These are phyloP conservation scores for Gnomoniopsis smithogilvyi DNA, from an alignment of 2,329 filamentous ascomycete species.

Conservation along the genomic window DNA sequence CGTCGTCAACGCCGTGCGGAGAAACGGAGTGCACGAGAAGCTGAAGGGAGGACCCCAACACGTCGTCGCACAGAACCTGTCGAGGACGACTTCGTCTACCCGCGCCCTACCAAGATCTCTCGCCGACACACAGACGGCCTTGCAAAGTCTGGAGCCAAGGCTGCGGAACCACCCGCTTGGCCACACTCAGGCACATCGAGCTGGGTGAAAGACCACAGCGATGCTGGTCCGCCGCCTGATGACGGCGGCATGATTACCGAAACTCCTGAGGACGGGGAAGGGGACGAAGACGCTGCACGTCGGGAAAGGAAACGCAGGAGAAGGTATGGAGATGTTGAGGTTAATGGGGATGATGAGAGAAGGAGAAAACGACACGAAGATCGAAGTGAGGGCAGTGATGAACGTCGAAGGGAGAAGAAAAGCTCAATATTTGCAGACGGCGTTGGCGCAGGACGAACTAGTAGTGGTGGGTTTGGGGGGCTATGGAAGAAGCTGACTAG, in stretches of 20 bases:
- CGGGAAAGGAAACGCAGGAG: constrained; percentile 46
- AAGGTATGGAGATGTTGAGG: constrained; percentile 38
- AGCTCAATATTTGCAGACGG: constrained; percentile 39
- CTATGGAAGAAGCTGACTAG: constrained; percentile 58
- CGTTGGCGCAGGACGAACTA: constrained; percentile 47
- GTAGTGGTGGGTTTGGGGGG: constrained; percentile 31
- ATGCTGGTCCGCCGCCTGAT: constrained; percentile 56
- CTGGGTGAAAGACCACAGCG: constrained; percentile 64
- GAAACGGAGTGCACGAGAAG: constrained; percentile 40
- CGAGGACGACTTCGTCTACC: constrained; percentile 43
- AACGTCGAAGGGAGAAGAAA: constrained; percentile 37
- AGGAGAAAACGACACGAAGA: constrained; percentile 23
- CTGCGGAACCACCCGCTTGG: constrained; percentile 39
- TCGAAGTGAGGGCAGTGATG: constrained; percentile 41
- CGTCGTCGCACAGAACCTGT: constrained; percentile 40
- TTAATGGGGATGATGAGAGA: constrained; percentile 26
- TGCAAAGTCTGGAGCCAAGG: constrained; percentile 14
- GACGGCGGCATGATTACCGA: constrained; percentile 33
- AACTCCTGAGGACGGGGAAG: constrained; percentile 35
- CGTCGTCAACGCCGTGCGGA: constrained; percentile 53
- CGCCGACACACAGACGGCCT: constrained; percentile 22
- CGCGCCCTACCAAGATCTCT: constrained; percentile 26
- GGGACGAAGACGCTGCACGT: constrained; percentile 49
- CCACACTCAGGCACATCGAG: constrained; percentile 62
- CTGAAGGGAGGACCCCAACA: constrained; percentile 37